These are phyloP conservation scores for Metschnikowia baotianmanensis DNA, from an alignment of 805 yeast genomes.

Conservation along the genomic window DNA sequence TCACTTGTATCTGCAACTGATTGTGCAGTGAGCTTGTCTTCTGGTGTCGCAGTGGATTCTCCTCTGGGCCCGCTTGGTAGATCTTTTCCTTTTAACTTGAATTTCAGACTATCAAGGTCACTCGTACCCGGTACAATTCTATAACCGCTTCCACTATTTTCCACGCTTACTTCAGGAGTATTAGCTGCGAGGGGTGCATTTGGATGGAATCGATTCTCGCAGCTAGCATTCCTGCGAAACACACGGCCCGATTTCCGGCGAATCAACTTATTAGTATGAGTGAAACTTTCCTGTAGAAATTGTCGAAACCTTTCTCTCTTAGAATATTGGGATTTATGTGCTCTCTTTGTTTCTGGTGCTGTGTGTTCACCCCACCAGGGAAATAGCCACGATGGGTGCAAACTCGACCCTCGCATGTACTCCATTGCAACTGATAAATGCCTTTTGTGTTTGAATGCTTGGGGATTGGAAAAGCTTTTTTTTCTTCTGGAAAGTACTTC, in stretches of 20 bases:
- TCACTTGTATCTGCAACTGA: conserved; percentile 8
- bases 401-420: conserved; percentile 1
- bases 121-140: neutral
- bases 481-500: no score
- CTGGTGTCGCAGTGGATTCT: conserved; percentile 4
- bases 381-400: conserved; percentile 10
- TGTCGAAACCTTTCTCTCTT: conserved; percentile 4
- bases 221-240: neutral
- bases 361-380: conserved; percentile 7
- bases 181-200: neutral
- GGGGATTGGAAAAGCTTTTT: no score
- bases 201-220: neutral
- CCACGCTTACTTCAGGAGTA: neutral
- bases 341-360: neutral
- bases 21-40: neutral
- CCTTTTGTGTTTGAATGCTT: no score
- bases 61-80: neutral
- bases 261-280: neutral
- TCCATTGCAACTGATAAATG: no score
- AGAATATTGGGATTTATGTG: neutral
- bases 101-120: neutral
- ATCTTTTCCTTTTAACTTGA: neutral
- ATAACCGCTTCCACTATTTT: conserved; percentile 2
- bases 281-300: neutral
- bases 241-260: neutral